A percentile compares a stretch with the other conserved stretches of the same genome.
These are phyloP conservation scores for Protoeuglena noctilucae DNA, from an alignment of 139 green algal species.

Conservation along the genomic window DNA sequence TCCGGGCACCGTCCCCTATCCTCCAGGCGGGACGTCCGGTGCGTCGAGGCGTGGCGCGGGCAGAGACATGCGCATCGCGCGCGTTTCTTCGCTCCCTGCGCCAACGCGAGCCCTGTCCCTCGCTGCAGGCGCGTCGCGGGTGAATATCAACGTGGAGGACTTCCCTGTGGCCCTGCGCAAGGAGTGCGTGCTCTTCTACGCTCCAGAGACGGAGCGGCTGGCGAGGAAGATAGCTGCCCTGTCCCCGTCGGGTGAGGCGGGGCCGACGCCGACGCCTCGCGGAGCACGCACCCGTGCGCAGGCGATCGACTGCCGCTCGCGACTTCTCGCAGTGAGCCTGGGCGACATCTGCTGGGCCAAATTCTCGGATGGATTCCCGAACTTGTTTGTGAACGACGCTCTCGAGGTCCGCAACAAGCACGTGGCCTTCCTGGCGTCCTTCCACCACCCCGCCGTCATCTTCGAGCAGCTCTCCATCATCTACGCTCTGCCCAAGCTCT, in stretches of 20 bases:
- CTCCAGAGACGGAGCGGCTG: slow-evolving; percentile 53
- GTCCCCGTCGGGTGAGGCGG: neutral
- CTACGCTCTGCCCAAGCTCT: slow-evolving; percentile 87
- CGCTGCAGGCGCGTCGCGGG: no score
- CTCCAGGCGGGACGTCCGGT: no score
- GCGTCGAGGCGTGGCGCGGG: no score
- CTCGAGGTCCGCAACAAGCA: slow-evolving; percentile 77
- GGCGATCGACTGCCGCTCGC: slow-evolving; percentile 54
- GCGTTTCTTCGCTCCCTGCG: no score
- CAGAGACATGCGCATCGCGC: no score
- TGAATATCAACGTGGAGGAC: neutral
- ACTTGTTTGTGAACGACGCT: slow-evolving; percentile 92
- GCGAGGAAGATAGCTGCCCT: slow-evolving; percentile 40
- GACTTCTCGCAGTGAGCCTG: slow-evolving; percentile 56
- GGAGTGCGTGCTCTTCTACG: slow-evolving; percentile 83
- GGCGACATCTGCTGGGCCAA: neutral
- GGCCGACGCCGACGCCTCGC: no score
- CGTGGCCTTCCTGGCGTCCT: slow-evolving; percentile 91
- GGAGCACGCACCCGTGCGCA: slow-evolving; percentile 24
- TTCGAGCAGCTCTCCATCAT: slow-evolving; percentile 96
- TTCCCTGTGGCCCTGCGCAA: slow-evolving; percentile 14
- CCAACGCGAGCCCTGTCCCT: no score
- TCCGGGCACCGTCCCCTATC: no score
- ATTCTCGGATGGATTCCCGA: slow-evolving; percentile 94
- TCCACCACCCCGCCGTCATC: slow-evolving; percentile 71